Base-by-base conservation (phyloP, 2,329 filamentous ascomycete species). In the Volutella citrinella region DNA sequence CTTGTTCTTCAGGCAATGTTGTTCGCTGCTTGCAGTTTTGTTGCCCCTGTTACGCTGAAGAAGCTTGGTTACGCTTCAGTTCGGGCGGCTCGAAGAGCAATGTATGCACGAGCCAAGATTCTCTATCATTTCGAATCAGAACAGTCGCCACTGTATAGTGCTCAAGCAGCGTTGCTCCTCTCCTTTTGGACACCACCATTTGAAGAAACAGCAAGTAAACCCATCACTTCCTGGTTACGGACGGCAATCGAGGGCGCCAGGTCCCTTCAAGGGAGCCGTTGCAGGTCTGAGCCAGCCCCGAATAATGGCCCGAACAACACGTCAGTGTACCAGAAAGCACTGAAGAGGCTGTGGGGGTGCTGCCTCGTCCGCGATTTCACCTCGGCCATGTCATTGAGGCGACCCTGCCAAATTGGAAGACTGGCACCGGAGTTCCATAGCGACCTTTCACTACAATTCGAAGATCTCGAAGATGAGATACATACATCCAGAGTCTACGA, bases 401-500 rank as follows among this genome's bases (percentile, higher is more conserved):
- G 18, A 4, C 28, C 38, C 4, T 30, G 36, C n/a, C 29, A 27
- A 7, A 37, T 40, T 10, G 24, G 26, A 18, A 23, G 16, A 14
- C 26, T 33, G 7, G 26, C 33, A 10, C 37, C 37, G 9, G 38
- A 37, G 15, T 37, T 37, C n/a, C 17, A 24, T 10, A 17, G 21
- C 4, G 30, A 26, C 5, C 26, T n/a, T n/a, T n/a, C 26, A 3
- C 13, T 45, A 1, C 23, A 28, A 3, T 11, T 30, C 12, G 10
- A 13, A 5, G 43, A 45, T 19, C 22, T 45, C 10, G 19, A 24
- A 7, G 34, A 43, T 14, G 43, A 45, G 19, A 30, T 40, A 15
- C 22, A 35, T 5, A 24, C 25, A 6, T 45, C 43, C 9, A 40
- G 31, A n/a, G 43, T 45, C 11, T 45, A 45, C 19, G 29, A 36